Evolutionary conservation across 225 moss, liverwort and hornwort species (phyloP).

Genomic region (Pleurozium schreberi): DNA sequence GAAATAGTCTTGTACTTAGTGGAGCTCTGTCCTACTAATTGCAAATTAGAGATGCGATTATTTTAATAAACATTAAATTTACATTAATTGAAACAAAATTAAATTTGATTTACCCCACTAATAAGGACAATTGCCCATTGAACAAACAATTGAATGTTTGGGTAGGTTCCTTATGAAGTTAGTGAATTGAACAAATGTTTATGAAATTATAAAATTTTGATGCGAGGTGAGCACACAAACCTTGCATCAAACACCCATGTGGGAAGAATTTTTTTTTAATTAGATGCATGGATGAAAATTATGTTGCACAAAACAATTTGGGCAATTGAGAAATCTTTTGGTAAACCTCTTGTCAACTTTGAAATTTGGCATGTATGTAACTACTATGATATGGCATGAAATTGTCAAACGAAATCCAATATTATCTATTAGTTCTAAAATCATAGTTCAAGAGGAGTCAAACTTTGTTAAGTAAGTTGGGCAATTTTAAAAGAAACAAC

Average conservation of each 20-base stretch:
- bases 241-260: no score
- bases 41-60: not conserved
- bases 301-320: not conserved
- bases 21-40: not conserved
- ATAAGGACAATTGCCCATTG: not conserved
- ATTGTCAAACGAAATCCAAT: not conserved
- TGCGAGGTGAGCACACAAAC: no score
- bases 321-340: not conserved
- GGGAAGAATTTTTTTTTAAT: fast-evolving
- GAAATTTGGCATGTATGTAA: not conserved
- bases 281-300: not conserved
- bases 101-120: not conserved
- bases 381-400: not conserved
- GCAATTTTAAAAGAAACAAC: not conserved
- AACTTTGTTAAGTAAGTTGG: not conserved
- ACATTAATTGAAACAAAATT: not conserved
- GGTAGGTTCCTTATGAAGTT: not conserved
- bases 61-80: not conserved
- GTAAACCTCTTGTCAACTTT: not conserved
- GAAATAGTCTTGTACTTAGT: not conserved
- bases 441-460: no score
- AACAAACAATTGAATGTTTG: not conserved
- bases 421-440: no score
- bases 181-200: not conserved
- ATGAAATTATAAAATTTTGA: not conserved